A percentile compares a stretch with the other conserved stretches of the same genome.
Conservation (phyloP, 257 asterid genomes). For the Salvia splendens region DNA sequence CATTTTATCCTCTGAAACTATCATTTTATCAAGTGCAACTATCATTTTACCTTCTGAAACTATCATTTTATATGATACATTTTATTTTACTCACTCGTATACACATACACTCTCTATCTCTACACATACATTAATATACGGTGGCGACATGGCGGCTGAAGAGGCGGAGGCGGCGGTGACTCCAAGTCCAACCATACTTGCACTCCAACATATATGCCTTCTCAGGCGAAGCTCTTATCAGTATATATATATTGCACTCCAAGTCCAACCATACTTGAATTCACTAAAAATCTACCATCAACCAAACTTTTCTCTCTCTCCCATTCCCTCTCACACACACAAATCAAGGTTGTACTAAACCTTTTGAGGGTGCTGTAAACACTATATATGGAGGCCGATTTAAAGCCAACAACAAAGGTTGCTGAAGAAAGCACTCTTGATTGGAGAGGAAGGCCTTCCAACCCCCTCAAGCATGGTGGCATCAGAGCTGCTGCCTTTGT, state of each 20-base stretch:
- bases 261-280: slow-evolving; percentile 16
- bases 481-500: slow-evolving; percentile 79
- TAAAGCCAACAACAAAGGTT: slow-evolving; percentile 26
- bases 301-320: background rate
- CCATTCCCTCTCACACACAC: background rate
- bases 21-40: too few species aligned
- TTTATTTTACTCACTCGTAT: too few species aligned
- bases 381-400: slow-evolving; percentile 39
- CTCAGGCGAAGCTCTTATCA: background rate
- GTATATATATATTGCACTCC: slow-evolving; percentile 28
- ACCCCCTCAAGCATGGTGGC: slow-evolving; percentile 81
- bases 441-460: slow-evolving; percentile 85
- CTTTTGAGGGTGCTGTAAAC: too few species aligned
- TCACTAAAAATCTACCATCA: slow-evolving; percentile 4
- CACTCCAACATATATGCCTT: background rate
- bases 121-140: too few species aligned
- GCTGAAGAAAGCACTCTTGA: slow-evolving; percentile 49
- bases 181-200: too few species aligned
- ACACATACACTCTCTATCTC: too few species aligned
- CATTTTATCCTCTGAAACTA: too few species aligned
- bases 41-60: too few species aligned
- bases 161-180: too few species aligned
- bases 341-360: background rate
- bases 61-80: too few species aligned
- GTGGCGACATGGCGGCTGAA: too few species aligned